Evolutionary conservation across 352 stramenopile genomes (phyloP).

Genomic region (Blastocystis sp.): DNA sequence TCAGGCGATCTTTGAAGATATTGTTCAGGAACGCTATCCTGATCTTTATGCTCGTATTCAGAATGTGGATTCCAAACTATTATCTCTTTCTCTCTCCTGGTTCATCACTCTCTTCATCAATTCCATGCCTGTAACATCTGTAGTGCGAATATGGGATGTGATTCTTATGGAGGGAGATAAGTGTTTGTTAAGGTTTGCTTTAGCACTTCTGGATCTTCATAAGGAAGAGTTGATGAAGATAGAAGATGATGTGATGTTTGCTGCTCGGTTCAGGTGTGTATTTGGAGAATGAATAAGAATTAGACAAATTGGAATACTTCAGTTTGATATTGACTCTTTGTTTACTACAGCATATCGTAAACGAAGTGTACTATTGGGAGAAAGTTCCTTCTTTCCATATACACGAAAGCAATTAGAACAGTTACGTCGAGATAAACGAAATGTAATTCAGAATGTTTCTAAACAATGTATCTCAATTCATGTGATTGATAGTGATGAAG

Average conservation of each 20-base stretch:
- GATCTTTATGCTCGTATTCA: not conserved
- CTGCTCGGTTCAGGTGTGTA: not conserved
- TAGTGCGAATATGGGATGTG: constrained; percentile 44
- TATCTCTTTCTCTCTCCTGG: not conserved
- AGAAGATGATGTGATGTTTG: not conserved
- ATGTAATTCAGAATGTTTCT: not conserved
- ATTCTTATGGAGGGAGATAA: constrained; percentile 54
- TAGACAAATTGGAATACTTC: not conserved
- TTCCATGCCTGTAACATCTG: not conserved
- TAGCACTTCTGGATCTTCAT: constrained; percentile 17
- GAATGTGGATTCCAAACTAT: not conserved
- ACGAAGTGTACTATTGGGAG: not conserved
- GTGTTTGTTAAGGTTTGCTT: not conserved
- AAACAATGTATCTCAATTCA: not conserved
- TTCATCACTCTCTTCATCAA: constrained; percentile 43
- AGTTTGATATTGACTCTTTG: not conserved
- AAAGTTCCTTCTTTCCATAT: not conserved
- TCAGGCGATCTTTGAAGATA: constrained; percentile 4
- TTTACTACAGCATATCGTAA: not conserved
- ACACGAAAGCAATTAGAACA: not conserved
- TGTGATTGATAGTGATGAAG: constrained; percentile 25
- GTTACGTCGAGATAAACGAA: not conserved
- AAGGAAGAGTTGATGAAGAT: constrained; percentile 5
- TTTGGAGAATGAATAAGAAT: not conserved
- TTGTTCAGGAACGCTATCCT: not conserved